These are phyloP conservation scores for Xylaria nigripes DNA, from an alignment of 495 filamentous ascomycete species.

Conservation along the genomic window DNA sequence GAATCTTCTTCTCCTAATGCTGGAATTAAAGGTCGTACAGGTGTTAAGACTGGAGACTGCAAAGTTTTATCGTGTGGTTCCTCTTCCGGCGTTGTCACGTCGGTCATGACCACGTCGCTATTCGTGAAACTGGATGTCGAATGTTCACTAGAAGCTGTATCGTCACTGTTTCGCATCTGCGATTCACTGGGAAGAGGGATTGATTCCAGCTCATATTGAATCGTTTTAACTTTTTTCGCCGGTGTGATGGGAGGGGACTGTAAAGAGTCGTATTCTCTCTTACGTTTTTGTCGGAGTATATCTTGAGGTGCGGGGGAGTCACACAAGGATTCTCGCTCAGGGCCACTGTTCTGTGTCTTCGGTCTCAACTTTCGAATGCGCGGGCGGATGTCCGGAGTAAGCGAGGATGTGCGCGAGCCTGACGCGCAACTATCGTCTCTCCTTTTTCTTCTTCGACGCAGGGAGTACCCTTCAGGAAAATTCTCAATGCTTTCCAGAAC, in stretches of 20 bases:
- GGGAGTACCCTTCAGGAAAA: conserved; percentile 30
- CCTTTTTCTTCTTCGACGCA: conserved; percentile 36
- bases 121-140: conserved; percentile 17
- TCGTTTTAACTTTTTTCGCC: conserved; percentile 33
- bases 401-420: conserved; percentile 37
- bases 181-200: conserved; percentile 16
- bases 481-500: conserved; percentile 40
- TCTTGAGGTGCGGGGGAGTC: conserved; percentile 13
- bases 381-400: conserved; percentile 42
- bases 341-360: conserved; percentile 22
- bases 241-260: conserved; percentile 40
- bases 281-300: conserved; percentile 26
- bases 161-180: conserved; percentile 22
- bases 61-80: conserved; percentile 28
- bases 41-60: conserved; percentile 33
- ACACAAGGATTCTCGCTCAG: conserved; percentile 24
- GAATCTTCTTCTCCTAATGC: conserved; percentile 26
- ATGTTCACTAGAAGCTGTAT: conserved; percentile 15
- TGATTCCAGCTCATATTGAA: conserved; percentile 25
- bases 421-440: conserved; percentile 34
- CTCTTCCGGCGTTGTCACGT: conserved; percentile 34
- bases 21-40: conserved; percentile 20
- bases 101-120: conserved; percentile 26
- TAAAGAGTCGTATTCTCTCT: conserved; percentile 24
- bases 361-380: conserved; percentile 29